Evolutionary conservation across 2,329 filamentous ascomycete genomes (phyloP).

Genomic region (Exophiala lecanii-corni): DNA sequence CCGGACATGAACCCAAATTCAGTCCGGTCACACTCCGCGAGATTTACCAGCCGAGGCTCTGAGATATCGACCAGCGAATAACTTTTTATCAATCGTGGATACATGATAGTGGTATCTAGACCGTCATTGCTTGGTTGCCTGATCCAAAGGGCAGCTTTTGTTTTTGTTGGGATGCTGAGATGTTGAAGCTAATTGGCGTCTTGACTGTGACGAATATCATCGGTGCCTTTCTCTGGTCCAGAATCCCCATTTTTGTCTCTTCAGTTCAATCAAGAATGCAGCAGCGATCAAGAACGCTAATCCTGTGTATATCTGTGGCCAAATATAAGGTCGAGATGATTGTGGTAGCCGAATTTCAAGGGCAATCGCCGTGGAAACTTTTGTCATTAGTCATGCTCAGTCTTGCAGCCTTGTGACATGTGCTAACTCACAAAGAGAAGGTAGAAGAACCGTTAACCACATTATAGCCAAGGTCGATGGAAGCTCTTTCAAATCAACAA

Average conservation of each 20-base stretch:
- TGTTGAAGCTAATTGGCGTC: too few relatives aligned
- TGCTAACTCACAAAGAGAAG: slow-evolving; percentile 42
- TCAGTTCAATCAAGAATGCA: slow-evolving; percentile 25
- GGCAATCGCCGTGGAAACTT: slow-evolving; percentile 50
- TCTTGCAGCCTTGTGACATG: background rate
- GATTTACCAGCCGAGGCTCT: too few relatives aligned
- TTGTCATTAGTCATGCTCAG: background rate
- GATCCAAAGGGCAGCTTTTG: too few relatives aligned
- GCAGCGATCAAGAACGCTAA: slow-evolving; percentile 26
- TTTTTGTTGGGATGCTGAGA: too few relatives aligned
- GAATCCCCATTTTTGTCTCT: slow-evolving; percentile 23
- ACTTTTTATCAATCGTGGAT: too few relatives aligned
- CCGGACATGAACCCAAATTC: too few relatives aligned
- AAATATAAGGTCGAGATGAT: slow-evolving; percentile 44
- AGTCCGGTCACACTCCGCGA: too few relatives aligned
- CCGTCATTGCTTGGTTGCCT: too few relatives aligned
- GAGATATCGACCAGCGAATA: too few relatives aligned
- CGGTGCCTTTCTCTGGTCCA: slow-evolving; percentile 21
- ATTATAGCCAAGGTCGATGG: slow-evolving; percentile 28
- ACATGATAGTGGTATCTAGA: too few relatives aligned
- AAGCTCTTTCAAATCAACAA: slow-evolving; percentile 28
- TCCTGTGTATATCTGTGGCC: slow-evolving; percentile 50
- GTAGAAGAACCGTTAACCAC: slow-evolving; percentile 31
- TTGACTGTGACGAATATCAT: too few relatives aligned
- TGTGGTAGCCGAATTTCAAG: slow-evolving; percentile 44